Evolutionary conservation across 2,329 filamentous ascomycete species (phyloP), one percentile per base, ranked within the genome.

Genomic region (Annulohypoxylon truncatum): DNA sequence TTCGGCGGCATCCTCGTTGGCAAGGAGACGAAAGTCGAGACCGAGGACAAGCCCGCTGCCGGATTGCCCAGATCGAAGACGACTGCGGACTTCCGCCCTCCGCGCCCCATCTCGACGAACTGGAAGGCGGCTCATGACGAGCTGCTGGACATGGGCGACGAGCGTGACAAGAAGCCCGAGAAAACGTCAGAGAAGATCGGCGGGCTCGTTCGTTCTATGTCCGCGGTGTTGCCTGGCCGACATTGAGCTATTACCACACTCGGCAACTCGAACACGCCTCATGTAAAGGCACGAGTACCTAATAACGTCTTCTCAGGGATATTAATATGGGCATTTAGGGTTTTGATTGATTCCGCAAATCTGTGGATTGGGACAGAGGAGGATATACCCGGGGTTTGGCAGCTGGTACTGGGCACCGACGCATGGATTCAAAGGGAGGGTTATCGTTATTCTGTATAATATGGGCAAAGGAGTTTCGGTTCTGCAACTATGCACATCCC

Each of bases 1-100:
- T 18, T 26, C 29, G 53, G 42, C 48, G 40, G 61, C 44, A 47
- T 65, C 44, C 50, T 60, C 2, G 56, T 65, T 0, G 55, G 55
- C 8, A 9, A 12, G 7, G 56, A 56, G 22, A 24, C 31, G 26
- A 26, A 10, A 26, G 44, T 56, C 24, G 22, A 20, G 2, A 9
- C 18, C 50, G 55, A 60, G 51, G 4, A 20, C 1, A 18, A 24
- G 40, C 40, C 26, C 10, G 2, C 26, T 10, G 2, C 15, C 18
- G 4, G 7, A 1, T 28, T 10, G 1, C 2, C 12, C 15, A 20
- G 10, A 8, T 26, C 35, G 3, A 24, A 20, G 7, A 44, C 57
- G 3, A 6, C n/a, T 7, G 29, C 28, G 15, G 29, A 31, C 26
- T 26, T 46, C 10, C 44, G 44, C 12, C 22, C 24, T 4, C 42